A percentile compares a stretch with the other conserved stretches of the same genome.
phyloP scores from a whole-genome alignment of 345 rosid species.

The Trapa incisa region DNA sequence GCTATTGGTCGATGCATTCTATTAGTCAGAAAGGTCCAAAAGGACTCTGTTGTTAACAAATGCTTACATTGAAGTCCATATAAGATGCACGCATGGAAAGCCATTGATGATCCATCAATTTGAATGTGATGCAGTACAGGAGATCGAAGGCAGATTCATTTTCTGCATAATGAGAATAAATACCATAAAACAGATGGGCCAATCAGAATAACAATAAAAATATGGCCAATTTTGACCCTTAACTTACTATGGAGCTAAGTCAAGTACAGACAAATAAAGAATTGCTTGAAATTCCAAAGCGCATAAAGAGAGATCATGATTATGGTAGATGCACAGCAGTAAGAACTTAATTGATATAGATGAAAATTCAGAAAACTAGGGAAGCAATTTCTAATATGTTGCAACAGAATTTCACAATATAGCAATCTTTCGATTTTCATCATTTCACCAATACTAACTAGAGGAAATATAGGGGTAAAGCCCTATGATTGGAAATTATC shows the following conservation, averaged over 20 bases:
- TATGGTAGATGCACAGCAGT: too few relatives aligned
- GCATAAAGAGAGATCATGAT: too few relatives aligned
- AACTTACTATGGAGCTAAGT: not conserved
- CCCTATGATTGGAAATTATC: too few relatives aligned
- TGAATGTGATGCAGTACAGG: conserved; percentile 93
- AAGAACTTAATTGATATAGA: too few relatives aligned
- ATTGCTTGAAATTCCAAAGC: too few relatives aligned
- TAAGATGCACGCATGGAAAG: conserved; percentile 89
- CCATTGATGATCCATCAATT: conserved; percentile 96
- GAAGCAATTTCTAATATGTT: not conserved
- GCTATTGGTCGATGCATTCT: not conserved
- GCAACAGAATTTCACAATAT: not conserved
- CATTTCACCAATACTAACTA: not conserved
- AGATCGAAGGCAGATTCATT: conserved; percentile 86
- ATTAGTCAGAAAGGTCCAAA: not conserved
- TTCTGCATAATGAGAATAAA: conserved; percentile 31
- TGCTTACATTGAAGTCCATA: conserved; percentile 91
- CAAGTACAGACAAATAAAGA: too few relatives aligned
- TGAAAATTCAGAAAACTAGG: too few relatives aligned
- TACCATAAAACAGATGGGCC: not conserved
- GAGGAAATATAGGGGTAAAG: not conserved
- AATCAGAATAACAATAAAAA: not conserved
- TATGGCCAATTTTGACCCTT: too few relatives aligned
- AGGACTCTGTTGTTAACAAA: not conserved
- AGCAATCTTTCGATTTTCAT: not conserved